A percentile compares a stretch with the other conserved stretches of the same genome.
These are phyloP conservation scores for Thamnidium elegans DNA, from an alignment of 192 early-diverging fungal genomes.

Conservation along the genomic window DNA sequence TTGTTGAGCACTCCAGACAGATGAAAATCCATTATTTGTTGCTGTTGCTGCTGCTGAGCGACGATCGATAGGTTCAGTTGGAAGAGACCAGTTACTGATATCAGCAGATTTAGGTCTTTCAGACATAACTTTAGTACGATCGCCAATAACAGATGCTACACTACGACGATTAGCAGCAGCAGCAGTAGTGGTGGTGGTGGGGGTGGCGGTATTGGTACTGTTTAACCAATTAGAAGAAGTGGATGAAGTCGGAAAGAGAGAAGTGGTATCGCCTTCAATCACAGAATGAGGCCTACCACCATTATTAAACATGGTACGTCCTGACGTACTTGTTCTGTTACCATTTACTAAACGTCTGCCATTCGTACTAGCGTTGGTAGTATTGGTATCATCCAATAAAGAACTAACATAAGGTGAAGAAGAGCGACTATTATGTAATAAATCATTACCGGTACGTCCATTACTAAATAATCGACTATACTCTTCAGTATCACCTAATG, in stretches of 20 bases:
- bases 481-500: constrained; percentile 34
- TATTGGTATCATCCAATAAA: not conserved
- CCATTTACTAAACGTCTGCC: not conserved
- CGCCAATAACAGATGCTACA: constrained; percentile 19
- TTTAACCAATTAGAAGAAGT: constrained; percentile 1
- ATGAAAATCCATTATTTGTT: not conserved
- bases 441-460: not conserved
- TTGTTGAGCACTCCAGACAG: constrained; percentile 4
- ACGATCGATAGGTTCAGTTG: constrained; percentile 19
- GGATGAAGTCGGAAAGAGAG: constrained; percentile 1
- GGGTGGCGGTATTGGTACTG: not conserved
- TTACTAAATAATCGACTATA: constrained; percentile 18
- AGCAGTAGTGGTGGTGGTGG: too few relatives aligned
- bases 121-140: constrained; percentile 17
- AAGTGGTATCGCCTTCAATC: constrained; percentile 30
- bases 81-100: constrained; percentile 25
- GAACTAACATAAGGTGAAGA: not conserved
- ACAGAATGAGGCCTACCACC: constrained; percentile 30
- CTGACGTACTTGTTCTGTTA: constrained; percentile 10
- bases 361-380: not conserved
- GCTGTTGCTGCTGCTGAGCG: not conserved
- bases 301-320: constrained; percentile 18
- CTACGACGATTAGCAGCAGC: constrained; percentile 1
- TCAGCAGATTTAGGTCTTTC: constrained; percentile 27
- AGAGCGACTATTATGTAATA: not conserved